These are phyloP conservation scores for Fusarium hostae DNA, from an alignment of 2,329 filamentous ascomycete genomes.

Conservation along the genomic window DNA sequence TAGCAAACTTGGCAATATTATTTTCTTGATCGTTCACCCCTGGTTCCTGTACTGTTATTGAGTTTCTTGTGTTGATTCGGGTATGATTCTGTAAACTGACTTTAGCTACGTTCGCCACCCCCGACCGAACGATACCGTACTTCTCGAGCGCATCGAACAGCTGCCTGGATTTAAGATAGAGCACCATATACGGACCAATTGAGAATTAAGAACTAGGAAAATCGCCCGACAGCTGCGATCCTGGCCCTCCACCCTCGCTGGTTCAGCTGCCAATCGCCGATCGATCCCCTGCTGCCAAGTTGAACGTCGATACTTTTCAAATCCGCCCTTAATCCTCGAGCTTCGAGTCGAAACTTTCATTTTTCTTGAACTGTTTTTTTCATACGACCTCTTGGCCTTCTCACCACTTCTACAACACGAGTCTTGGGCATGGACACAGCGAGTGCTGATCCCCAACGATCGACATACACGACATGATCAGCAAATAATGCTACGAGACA, in stretches of 20 bases:
- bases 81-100: background rate
- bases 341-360: background rate
- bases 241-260: background rate
- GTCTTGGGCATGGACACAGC: background rate
- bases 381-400: background rate
- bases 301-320: background rate
- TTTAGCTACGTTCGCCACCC: background rate
- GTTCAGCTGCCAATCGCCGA: background rate
- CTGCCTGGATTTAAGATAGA: background rate
- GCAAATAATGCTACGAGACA: background rate
- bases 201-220: too few species aligned
- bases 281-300: background rate
- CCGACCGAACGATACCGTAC: too few species aligned
- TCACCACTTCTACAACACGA: background rate
- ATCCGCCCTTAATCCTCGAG: background rate
- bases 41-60: background rate
- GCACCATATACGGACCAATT: background rate
- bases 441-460: background rate
- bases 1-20: conserved; percentile 43
- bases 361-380: background rate
- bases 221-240: background rate
- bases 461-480: background rate
- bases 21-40: conserved; percentile 41
- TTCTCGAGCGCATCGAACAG: background rate
- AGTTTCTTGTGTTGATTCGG: background rate